Evolutionary conservation across 768 basidiomycete genomes (phyloP), one percentile per base, ranked within the genome.

Genomic region (Termitomyces sp.): DNA sequence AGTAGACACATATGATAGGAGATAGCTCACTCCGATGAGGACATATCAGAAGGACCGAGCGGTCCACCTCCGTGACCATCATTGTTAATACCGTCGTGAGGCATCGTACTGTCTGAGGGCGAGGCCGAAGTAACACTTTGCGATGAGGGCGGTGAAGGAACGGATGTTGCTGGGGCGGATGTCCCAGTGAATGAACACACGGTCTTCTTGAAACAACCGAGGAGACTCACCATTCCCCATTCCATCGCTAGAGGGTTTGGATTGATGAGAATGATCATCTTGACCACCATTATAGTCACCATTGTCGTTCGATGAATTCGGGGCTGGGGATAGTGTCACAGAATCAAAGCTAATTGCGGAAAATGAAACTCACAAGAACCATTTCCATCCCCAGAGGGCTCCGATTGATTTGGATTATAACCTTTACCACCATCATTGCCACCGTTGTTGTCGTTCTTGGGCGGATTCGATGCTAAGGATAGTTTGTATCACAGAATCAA

Each of bases 11-110:
- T 18, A 56, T 48, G 16, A 20, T 11, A 33, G 6, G 5, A 46
- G 28, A 24, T 46, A n/a, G 55, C 54, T 9, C 45, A 64, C 63
- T 46, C 18, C 4, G 35, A 51, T 44, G 11, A 20, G 53, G 33
- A 33, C 58, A 36, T 28, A 28, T 28, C 28, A 28, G 28, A 48
- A 54, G 18, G 15, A 22, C 40, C 32, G 3, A 20, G 52, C 38
- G 46, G 40, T 38, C 52, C 53, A n/a, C 28, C 51, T 2, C 28
- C 28, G 28, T 49, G 42, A 32, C 61, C 40, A 46, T 51, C 52
- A 39, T 45, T 50, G 24, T 28, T 33, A 18, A 22, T 24, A 9
- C 13, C 22, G n/a, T n/a, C n/a, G n/a, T n/a, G n/a, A 3, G n/a
- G 7, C 15, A 3, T 38, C 12, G 16, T 3, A 20, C 32, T 20